Evolutionary conservation across 2,329 filamentous ascomycete species (phyloP).

Genomic region (Venturia asperata): DNA sequence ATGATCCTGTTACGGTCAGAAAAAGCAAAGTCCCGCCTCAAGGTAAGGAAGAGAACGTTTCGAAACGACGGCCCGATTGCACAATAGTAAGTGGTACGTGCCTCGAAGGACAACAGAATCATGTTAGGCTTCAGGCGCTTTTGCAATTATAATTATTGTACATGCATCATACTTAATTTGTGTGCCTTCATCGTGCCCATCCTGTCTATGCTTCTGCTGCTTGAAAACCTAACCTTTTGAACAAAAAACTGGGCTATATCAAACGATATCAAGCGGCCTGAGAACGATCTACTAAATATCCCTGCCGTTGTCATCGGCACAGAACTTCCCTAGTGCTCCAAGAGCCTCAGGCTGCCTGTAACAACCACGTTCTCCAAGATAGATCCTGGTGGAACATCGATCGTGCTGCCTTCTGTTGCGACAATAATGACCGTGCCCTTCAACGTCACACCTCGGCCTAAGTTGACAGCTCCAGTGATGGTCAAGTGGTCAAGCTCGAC

Average conservation of each 20-base stretch:
- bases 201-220: neutral
- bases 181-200: neutral
- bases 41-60: neutral
- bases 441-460: slow-evolving; percentile 87
- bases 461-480: slow-evolving; percentile 94
- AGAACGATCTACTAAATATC: neutral
- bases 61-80: neutral
- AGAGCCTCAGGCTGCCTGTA: slow-evolving; percentile 80
- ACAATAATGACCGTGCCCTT: slow-evolving; percentile 99
- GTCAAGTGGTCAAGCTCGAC: slow-evolving; percentile 91
- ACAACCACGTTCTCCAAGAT: slow-evolving; percentile 98
- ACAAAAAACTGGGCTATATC: neutral
- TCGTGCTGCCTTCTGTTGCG: slow-evolving; percentile 93
- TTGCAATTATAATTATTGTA: slow-evolving; percentile 9
- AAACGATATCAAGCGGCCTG: slow-evolving; percentile 1
- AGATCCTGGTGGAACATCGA: slow-evolving; percentile 93
- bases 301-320: neutral
- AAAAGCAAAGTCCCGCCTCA: too few relatives aligned
- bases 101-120: neutral
- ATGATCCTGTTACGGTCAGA: too few relatives aligned
- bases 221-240: slow-evolving; percentile 2
- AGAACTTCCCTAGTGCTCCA: slow-evolving; percentile 52
- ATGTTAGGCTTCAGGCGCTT: neutral
- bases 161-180: slow-evolving; percentile 3
- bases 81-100: neutral